A percentile compares a stretch with the other conserved stretches of the same genome.
Conservation (phyloP, 1,139 yeast genomes). For the Taphrina communis region DNA sequence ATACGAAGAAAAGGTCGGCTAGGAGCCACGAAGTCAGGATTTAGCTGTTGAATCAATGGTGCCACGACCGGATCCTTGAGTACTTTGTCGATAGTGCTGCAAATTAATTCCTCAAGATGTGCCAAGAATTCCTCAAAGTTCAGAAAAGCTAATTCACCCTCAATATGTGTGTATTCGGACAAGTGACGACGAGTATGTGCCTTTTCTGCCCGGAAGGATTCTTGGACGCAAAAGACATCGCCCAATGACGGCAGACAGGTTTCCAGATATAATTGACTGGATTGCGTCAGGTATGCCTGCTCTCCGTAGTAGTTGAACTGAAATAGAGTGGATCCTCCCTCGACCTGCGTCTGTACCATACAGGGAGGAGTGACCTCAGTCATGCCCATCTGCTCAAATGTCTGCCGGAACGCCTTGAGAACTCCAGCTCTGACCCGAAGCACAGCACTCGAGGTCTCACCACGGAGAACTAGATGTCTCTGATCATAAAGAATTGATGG, state of each 20-base stretch:
- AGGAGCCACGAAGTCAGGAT: constrained; percentile 89
- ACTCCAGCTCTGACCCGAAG: constrained; percentile 92
- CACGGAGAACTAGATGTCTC: constrained; percentile 93
- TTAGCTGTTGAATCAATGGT: constrained; percentile 83
- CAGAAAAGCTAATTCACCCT: constrained; percentile 88
- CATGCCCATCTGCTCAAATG: constrained; percentile 74
- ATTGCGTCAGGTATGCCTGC: constrained; percentile 94
- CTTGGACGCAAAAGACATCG: constrained; percentile 96
- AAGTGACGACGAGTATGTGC: constrained; percentile 98
- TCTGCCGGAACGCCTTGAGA: constrained; percentile 73
- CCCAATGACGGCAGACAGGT: constrained; percentile 96
- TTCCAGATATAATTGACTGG: constrained; percentile 95
- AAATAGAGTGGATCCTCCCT: constrained; percentile 97
- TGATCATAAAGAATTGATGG: constrained; percentile 85
- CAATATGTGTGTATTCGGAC: constrained; percentile 95
- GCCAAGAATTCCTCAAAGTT: constrained; percentile 81
- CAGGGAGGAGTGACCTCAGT: constrained; percentile 98
- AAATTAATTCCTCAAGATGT: constrained; percentile 82
- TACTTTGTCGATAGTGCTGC: constrained; percentile 72
- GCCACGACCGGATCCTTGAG: constrained; percentile 91
- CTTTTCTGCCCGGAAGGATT: constrained; percentile 98
- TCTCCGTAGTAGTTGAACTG: constrained; percentile 94
- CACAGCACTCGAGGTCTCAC: constrained; percentile 91
- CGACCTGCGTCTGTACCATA: constrained; percentile 99
- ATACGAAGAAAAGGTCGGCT: constrained; percentile 84